phyloP scores from a whole-genome alignment of 1,284 basidiomycete species.

The Leccinum fallax region DNA sequence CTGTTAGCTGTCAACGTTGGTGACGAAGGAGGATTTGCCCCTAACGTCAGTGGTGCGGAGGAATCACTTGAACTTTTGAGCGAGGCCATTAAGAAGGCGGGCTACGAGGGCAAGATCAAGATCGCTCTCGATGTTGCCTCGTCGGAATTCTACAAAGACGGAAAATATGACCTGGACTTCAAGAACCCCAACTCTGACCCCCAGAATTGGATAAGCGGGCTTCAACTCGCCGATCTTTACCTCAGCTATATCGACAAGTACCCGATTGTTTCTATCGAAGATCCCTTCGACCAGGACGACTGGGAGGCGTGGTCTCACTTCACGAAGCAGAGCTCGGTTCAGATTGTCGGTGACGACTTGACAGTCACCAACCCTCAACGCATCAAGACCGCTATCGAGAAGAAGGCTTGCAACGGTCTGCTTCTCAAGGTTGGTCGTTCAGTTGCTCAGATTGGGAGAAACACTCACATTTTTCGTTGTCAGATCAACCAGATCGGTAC shows the following conservation, averaged over 20 bases:
- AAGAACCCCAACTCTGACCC: constrained; percentile 99
- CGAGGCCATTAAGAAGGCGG: constrained; percentile 97
- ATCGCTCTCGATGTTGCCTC: constrained; percentile 99
- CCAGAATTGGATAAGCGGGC: constrained; percentile 93
- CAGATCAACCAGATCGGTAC: constrained; percentile 98
- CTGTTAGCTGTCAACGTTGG: constrained; percentile 93
- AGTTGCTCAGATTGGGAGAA: neutral
- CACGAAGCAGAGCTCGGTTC: constrained; percentile 75
- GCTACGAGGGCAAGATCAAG: constrained; percentile 98
- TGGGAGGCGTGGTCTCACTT: constrained; percentile 98
- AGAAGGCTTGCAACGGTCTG: constrained; percentile 99
- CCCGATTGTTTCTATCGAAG: constrained; percentile 97
- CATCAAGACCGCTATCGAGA: constrained; percentile 99
- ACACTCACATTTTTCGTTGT: constrained; percentile 8
- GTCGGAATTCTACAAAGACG: constrained; percentile 99
- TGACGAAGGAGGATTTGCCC: constrained; percentile 99
- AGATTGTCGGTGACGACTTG: constrained; percentile 97
- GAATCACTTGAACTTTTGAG: constrained; percentile 96
- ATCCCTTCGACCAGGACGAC: constrained; percentile 99
- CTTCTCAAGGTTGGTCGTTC: constrained; percentile 79
- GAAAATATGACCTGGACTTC: constrained; percentile 99
- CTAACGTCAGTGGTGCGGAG: constrained; percentile 96
- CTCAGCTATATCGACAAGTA: constrained; percentile 86
- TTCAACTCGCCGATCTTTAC: constrained; percentile 94
- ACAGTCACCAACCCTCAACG: constrained; percentile 98